Percentiles rank a stretch among this genome's conserved stretches.
phyloP scores from a whole-genome alignment of 2,329 filamentous ascomycete species.

The Penicillium decumbens region DNA sequence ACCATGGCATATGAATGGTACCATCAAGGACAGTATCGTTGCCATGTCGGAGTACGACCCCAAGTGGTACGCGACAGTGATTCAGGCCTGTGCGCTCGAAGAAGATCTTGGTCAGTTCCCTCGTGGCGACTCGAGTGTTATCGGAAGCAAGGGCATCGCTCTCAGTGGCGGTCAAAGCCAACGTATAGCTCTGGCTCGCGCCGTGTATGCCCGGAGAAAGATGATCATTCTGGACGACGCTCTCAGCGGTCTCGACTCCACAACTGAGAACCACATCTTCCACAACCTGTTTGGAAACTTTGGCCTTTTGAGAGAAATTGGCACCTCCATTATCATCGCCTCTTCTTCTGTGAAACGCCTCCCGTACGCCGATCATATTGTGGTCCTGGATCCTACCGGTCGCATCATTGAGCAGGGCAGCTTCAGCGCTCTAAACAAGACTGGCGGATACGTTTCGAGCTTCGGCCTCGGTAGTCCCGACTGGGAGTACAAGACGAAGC shows the following conservation, averaged over 20 bases:
- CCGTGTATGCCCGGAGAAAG: constrained; percentile 48
- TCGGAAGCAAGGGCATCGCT: constrained; percentile 50
- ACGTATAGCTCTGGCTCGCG: constrained; percentile 51
- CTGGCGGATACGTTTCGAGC: constrained; percentile 41
- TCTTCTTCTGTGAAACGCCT: constrained; percentile 41
- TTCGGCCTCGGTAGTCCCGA: constrained; percentile 34
- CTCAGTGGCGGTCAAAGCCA: constrained; percentile 53
- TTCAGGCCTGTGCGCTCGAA: constrained; percentile 36
- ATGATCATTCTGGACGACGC: constrained; percentile 51
- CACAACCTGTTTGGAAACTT: constrained; percentile 44
- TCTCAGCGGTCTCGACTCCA: constrained; percentile 49
- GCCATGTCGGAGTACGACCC: constrained; percentile 36
- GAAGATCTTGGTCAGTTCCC: constrained; percentile 41
- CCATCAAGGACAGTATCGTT: constrained; percentile 40
- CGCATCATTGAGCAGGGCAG: constrained; percentile 41
- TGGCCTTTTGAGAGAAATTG: constrained; percentile 44
- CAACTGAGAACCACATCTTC: constrained; percentile 49
- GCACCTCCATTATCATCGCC: constrained; percentile 39
- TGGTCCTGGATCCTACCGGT: constrained; percentile 39
- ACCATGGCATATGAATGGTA: constrained; percentile 41
- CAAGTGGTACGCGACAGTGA: constrained; percentile 36
- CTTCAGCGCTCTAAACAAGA: constrained; percentile 34
- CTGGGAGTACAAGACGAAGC: constrained; percentile 27
- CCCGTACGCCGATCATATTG: constrained; percentile 42
- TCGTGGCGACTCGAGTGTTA: constrained; percentile 43